Percentiles rank a stretch among this genome's conserved stretches.
Conservation (phyloP, 768 basidiomycete genomes). For the Obba rivulosa region DNA sequence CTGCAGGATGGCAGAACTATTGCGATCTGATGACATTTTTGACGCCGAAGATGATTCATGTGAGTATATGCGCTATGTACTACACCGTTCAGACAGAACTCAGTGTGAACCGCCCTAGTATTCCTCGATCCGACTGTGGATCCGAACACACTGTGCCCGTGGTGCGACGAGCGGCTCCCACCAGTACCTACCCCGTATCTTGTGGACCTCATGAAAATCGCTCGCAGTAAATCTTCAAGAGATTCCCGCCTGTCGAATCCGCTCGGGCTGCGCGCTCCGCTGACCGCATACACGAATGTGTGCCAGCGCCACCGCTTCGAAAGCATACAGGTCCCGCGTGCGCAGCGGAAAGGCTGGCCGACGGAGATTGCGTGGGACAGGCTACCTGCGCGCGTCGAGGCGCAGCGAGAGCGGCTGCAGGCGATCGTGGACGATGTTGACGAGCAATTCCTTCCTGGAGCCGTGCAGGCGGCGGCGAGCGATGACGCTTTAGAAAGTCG, state of each 20-base stretch:
- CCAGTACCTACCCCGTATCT: constrained; percentile 54
- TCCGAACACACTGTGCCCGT: constrained; percentile 70
- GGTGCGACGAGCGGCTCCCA: constrained; percentile 72
- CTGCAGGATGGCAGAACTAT: constrained; percentile 8
- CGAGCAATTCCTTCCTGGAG: constrained; percentile 20
- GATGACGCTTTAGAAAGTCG: constrained; percentile 11
- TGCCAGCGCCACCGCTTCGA: constrained; percentile 83
- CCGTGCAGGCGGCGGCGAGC: constrained; percentile 12
- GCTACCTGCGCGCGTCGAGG: constrained; percentile 48
- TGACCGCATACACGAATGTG: constrained; percentile 53
- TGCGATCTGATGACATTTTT: constrained; percentile 7
- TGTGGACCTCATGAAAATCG: constrained; percentile 43
- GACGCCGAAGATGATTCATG: constrained; percentile 18
- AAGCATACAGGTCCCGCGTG: constrained; percentile 64
- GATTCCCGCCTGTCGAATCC: constrained; percentile 69
- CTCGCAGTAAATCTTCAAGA: constrained; percentile 46
- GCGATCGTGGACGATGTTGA: constrained; percentile 47
- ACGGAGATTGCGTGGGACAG: constrained; percentile 59
- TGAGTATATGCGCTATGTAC: background rate
- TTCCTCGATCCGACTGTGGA: constrained; percentile 48
- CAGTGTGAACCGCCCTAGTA: constrained; percentile 30
- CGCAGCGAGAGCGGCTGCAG: constrained; percentile 42
- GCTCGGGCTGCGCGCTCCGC: constrained; percentile 49
- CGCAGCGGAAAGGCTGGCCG: constrained; percentile 71
- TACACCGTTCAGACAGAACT: background rate